These are phyloP conservation scores for Myriosclerotinia duriaeana DNA, from an alignment of 2,329 filamentous ascomycete genomes.

Conservation along the genomic window DNA sequence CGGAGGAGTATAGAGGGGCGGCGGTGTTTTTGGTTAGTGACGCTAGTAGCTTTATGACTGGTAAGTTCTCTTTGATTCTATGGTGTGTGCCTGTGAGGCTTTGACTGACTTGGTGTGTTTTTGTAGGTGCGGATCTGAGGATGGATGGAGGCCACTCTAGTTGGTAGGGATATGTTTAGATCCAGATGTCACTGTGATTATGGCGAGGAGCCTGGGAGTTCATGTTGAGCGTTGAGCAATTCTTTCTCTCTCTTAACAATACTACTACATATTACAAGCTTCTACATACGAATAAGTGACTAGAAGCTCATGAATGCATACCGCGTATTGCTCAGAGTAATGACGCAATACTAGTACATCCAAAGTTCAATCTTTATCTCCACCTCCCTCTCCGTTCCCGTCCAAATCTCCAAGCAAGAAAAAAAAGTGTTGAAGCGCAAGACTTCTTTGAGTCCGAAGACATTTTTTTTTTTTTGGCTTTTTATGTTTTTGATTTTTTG, in stretches of 20 bases:
- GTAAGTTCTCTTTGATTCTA: constrained; percentile 33
- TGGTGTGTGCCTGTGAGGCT: neutral
- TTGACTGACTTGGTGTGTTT: neutral
- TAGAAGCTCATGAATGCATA: too few relatives aligned
- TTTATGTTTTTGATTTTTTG: neutral
- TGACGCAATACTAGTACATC: too few relatives aligned
- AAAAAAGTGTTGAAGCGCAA: neutral
- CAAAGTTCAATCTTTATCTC: neutral
- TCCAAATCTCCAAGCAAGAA: neutral
- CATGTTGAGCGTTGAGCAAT: neutral
- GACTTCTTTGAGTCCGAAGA: neutral
- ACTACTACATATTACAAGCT: too few relatives aligned
- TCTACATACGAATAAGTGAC: too few relatives aligned
- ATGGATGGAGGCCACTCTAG: constrained; percentile 11
- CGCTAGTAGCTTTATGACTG: constrained; percentile 70
- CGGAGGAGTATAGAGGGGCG: constrained; percentile 69
- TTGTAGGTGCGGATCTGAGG: neutral
- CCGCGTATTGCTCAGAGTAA: too few relatives aligned
- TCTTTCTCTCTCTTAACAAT: neutral
- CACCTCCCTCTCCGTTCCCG: too few relatives aligned
- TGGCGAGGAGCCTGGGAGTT: too few relatives aligned
- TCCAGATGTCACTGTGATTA: too few relatives aligned
- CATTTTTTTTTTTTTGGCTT: neutral
- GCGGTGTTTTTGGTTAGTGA: constrained; percentile 67
- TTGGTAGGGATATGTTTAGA: neutral